Conservation (phyloP, 306 rosid species). For the Castanea mollissima region DNA sequence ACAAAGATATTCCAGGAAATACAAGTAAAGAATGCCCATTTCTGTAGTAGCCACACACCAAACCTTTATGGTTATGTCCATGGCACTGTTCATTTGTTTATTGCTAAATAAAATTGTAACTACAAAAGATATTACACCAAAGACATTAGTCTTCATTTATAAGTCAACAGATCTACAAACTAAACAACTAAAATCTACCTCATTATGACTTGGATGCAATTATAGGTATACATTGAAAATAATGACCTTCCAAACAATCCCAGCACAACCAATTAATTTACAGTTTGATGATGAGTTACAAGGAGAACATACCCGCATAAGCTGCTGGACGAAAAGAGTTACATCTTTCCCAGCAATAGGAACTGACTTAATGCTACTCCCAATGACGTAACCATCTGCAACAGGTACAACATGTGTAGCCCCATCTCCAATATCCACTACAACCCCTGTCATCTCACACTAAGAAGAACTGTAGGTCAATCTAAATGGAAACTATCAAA, state of each 20-base stretch:
- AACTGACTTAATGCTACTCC: constrained; percentile 93
- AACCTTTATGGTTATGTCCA: background rate
- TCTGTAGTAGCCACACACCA: background rate
- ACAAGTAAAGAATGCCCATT: background rate
- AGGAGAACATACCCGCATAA: constrained; percentile 75
- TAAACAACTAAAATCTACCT: background rate
- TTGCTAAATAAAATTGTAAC: background rate
- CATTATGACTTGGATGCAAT: constrained; percentile 3
- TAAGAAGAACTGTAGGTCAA: constrained; percentile 57
- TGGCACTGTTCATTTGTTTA: background rate
- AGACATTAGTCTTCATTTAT: background rate
- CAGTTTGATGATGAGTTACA: constrained; percentile 2
- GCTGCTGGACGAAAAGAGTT: constrained; percentile 93
- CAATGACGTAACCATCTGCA: constrained; percentile 98
- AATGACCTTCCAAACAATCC: background rate
- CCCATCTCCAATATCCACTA: constrained; percentile 96
- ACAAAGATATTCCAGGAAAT: background rate
- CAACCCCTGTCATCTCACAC: constrained; percentile 99
- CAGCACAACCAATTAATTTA: constrained; percentile 3
- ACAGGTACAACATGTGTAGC: constrained; percentile 95
- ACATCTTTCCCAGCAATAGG: constrained; percentile 95
- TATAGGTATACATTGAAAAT: background rate
- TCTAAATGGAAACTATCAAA: constrained; percentile 18
- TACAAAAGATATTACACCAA: background rate
- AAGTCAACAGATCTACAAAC: background rate